A percentile compares a stretch with the other conserved stretches of the same genome.
Conservation (phyloP, 2,329 filamentous ascomycete species). For the Huntiella decipiens region DNA sequence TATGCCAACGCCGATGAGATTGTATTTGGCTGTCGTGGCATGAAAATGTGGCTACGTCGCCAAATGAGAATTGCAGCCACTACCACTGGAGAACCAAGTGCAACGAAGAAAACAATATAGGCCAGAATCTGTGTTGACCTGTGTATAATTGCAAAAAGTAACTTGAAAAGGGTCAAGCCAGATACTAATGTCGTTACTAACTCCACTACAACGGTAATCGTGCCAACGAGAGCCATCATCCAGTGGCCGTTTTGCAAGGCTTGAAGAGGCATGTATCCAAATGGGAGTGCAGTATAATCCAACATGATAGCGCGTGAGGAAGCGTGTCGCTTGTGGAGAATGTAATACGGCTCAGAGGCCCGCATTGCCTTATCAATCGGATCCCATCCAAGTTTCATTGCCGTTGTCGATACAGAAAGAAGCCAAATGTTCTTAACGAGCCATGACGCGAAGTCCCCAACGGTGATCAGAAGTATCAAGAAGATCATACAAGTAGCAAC, state of each 20-base stretch:
- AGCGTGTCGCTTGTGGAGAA: constrained; percentile 46
- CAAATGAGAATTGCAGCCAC: constrained; percentile 41
- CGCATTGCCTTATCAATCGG: constrained; percentile 50
- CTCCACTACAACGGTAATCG: constrained; percentile 55
- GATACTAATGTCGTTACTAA: constrained; percentile 51
- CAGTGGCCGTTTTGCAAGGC: constrained; percentile 45
- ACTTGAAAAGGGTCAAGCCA: constrained; percentile 37
- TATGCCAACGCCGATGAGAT: constrained; percentile 60
- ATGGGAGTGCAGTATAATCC: constrained; percentile 55
- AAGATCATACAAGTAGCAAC: constrained; percentile 33
- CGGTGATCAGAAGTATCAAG: constrained; percentile 22
- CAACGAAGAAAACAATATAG: too few species aligned
- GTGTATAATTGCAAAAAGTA: too few species aligned
- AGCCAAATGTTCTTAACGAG: constrained; percentile 26
- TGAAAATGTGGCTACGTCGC: constrained; percentile 47
- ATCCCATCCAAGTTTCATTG: constrained; percentile 49
- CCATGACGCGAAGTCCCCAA: too few species aligned
- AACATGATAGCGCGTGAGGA: constrained; percentile 46
- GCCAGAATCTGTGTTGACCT: too few species aligned
- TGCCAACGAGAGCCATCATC: constrained; percentile 48
- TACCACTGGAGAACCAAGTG: constrained; percentile 17
- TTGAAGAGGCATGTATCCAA: constrained; percentile 42
- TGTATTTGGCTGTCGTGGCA: constrained; percentile 61
- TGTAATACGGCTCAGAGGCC: constrained; percentile 58
- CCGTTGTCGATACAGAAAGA: constrained; percentile 44